These are phyloP conservation scores for Pascua guehoae DNA, from an alignment of 1,284 basidiomycete species.

Conservation along the genomic window DNA sequence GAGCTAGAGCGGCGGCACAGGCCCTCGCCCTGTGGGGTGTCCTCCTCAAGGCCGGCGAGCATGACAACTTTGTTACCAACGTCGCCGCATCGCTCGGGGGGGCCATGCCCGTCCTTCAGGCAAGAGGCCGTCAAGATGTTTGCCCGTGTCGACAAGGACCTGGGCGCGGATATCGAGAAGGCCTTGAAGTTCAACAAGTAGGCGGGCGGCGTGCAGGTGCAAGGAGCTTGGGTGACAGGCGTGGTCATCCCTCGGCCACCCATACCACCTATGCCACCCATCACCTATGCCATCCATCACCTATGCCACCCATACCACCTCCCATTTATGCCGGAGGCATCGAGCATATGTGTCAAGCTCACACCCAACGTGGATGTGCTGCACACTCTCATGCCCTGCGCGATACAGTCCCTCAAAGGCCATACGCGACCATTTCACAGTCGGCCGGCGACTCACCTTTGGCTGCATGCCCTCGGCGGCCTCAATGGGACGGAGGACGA, in stretches of 20 bases:
- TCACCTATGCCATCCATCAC: too few relatives aligned
- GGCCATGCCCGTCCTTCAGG: not conserved
- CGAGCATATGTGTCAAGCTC: too few relatives aligned
- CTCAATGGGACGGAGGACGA: slow-evolving; percentile 36
- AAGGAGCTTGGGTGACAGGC: too few relatives aligned
- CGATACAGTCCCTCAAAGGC: too few relatives aligned
- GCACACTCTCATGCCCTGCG: not conserved
- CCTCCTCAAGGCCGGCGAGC: not conserved
- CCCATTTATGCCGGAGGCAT: too few relatives aligned
- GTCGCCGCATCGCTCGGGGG: not conserved
- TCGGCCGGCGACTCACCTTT: slow-evolving; percentile 23
- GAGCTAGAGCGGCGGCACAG: not conserved
- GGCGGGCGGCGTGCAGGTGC: too few relatives aligned
- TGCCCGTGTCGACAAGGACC: not conserved
- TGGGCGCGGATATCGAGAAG: not conserved
- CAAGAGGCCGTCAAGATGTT: not conserved
- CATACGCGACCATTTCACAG: not conserved
- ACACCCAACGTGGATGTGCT: too few relatives aligned
- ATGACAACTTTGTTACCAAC: not conserved
- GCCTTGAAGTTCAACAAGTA: not conserved
- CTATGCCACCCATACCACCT: too few relatives aligned
- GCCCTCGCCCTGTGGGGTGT: slow-evolving; percentile 4
- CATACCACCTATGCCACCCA: too few relatives aligned
- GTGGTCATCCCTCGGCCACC: too few relatives aligned
- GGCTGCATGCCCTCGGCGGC: slow-evolving; percentile 41